Evolutionary conservation across 2,329 filamentous ascomycete genomes (phyloP), one percentile per base, ranked within the genome.

Genomic region (Hymenoscyphus fraxineus): DNA sequence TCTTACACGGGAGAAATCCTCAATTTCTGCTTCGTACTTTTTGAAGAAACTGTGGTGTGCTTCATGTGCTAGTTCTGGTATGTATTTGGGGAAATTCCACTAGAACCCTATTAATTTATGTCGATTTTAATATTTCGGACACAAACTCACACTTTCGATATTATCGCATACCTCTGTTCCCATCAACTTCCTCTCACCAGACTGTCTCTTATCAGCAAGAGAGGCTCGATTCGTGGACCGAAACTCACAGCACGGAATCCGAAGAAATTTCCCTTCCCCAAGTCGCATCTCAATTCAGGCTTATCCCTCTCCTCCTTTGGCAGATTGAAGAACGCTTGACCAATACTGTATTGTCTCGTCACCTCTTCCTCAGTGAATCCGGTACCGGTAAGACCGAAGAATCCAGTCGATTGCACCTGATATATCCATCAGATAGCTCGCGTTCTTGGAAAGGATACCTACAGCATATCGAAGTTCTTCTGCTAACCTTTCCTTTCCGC

Each of bases 341-440:
- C 85, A 3, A 88, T 79, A 27, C 84, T 83, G 66, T 86, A 87
- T 65, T 88, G 85, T 9, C 78, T 76, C 67, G 87, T 81, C 1
- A 88, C 80, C 69, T 85, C 78, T 57, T 85, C 84, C 70, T 87
- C 83, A 1, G 75, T 77, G 38, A 88, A 78, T 56, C 84, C 84
- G 64, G 84, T 86, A 73, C 87, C 85, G 61, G 80, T 81, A 40
- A 87, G 80, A 66, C 86, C 86, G 75, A 87, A 88, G 77, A 87
- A 84, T 0, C 84, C 82, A 70, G 78, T 75, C 51, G 78, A 68
- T 54, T 76, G 74, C 1, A 82, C 65, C 62, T 65, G 16, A 2
- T 9, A 39, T 39, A 27, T 55, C 40, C 32, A 6, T 44, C 6
- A 13, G 31, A 31, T 31, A 27, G 15, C 10, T 16, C 10, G 32